A percentile compares a stretch with the other conserved stretches of the same genome.
These are phyloP conservation scores for Protomyces inouyei DNA, from an alignment of 1,139 yeast species.

Conservation along the genomic window DNA sequence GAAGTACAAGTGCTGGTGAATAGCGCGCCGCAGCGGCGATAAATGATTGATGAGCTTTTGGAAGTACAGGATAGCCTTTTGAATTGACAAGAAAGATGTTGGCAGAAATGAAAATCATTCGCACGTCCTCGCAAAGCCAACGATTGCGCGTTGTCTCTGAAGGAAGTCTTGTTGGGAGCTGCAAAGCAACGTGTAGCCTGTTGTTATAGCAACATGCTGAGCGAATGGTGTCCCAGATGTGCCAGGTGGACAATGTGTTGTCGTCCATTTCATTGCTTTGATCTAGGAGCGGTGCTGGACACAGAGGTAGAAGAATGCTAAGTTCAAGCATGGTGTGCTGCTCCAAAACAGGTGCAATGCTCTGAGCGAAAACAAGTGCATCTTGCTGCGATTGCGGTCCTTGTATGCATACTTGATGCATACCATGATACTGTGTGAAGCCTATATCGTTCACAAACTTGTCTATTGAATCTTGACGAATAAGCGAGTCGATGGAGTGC, in stretches of 20 bases:
- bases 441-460: slow-evolving; percentile 9
- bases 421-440: slow-evolving; percentile 21
- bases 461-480: slow-evolving; percentile 15
- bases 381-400: slow-evolving; percentile 14
- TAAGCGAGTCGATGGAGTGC: slow-evolving; percentile 21
- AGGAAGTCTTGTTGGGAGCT: slow-evolving; percentile 49
- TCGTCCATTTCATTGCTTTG: background rate
- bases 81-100: slow-evolving; percentile 54
- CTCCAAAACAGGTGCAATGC: slow-evolving; percentile 12
- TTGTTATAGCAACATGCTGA: slow-evolving; percentile 50
- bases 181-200: slow-evolving; percentile 54
- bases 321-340: slow-evolving; percentile 12
- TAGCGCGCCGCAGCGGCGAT: slow-evolving; percentile 35
- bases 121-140: slow-evolving; percentile 64
- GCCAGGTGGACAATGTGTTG: slow-evolving; percentile 61
- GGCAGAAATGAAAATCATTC: slow-evolving; percentile 52
- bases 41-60: slow-evolving; percentile 51
- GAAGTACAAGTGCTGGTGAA: slow-evolving; percentile 39
- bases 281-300: slow-evolving; percentile 8
- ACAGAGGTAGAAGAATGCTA: slow-evolving; percentile 17
- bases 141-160: slow-evolving; percentile 50
- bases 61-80: slow-evolving; percentile 57
- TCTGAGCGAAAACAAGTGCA: slow-evolving; percentile 20
- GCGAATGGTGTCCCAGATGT: slow-evolving; percentile 61
- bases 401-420: slow-evolving; percentile 3